These are phyloP conservation scores for Byssochlamys sp. DNA, from an alignment of 2,329 filamentous ascomycete species.

Conservation along the genomic window DNA sequence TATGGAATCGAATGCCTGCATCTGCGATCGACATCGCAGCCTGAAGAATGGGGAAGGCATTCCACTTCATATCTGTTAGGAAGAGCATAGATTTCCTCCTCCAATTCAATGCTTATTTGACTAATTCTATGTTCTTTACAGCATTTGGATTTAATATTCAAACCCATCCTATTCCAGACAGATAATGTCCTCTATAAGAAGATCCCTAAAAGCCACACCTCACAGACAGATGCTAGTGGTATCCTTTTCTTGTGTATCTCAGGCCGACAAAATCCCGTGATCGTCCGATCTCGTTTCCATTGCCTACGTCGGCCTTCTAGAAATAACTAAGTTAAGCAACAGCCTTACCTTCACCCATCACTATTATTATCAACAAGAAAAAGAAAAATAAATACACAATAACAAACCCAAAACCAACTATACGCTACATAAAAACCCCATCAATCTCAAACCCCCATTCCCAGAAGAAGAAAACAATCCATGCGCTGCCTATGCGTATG, in stretches of 20 bases:
- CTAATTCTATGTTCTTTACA: not conserved
- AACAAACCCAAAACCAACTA: too few relatives aligned
- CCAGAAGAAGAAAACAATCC: not conserved
- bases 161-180: not conserved
- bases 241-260: not conserved
- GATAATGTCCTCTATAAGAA: not conserved
- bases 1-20: not conserved
- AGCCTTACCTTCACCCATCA: too few relatives aligned
- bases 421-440: too few relatives aligned
- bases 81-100: not conserved
- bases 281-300: not conserved
- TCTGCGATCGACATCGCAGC: not conserved
- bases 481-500: not conserved
- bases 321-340: too few relatives aligned
- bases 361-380: too few relatives aligned
- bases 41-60: not conserved
- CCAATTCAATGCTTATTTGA: not conserved
- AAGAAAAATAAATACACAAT: too few relatives aligned
- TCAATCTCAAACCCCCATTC: too few relatives aligned
- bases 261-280: not conserved
- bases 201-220: not conserved
- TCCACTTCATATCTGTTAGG: not conserved
- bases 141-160: not conserved
- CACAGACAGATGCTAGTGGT: not conserved
- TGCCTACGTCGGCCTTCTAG: not conserved